A percentile compares a stretch with the other conserved stretches of the same genome.
Conservation (phyloP, 371 early-diverging fungal species). For the Syncephalastrum contaminatum region DNA sequence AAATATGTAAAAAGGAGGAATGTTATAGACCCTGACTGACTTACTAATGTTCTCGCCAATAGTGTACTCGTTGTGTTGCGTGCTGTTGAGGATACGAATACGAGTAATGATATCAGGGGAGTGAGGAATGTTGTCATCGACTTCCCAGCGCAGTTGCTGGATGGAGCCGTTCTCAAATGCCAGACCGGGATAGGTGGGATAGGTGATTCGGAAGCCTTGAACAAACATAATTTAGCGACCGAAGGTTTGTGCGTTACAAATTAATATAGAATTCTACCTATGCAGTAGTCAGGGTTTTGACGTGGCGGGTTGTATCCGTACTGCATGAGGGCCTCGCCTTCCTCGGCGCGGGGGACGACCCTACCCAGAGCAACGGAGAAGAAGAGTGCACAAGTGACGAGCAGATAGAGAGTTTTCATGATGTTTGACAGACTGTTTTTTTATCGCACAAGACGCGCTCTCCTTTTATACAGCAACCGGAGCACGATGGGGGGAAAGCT, state of each 20-base stretch:
- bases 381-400: too few relatives aligned
- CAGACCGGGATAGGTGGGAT: conserved; percentile 20
- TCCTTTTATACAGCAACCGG: too few relatives aligned
- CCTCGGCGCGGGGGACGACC: conserved; percentile 22
- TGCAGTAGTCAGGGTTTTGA: conserved; percentile 45
- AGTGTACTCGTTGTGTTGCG: conserved; percentile 23
- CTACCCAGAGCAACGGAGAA: background rate
- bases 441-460: background rate
- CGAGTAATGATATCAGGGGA: conserved; percentile 29
- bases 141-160: conserved; percentile 25
- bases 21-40: background rate
- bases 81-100: conserved; percentile 28
- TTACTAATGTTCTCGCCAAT: conserved; percentile 36
- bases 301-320: conserved; percentile 52
- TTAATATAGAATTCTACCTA: conserved; percentile 15
- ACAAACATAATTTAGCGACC: background rate
- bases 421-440: background rate
- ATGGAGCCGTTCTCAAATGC: conserved; percentile 18
- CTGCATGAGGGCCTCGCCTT: conserved; percentile 36
- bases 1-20: background rate
- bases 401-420: too few relatives aligned
- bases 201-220: conserved; percentile 24
- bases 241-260: too few relatives aligned
- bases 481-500: too few relatives aligned
- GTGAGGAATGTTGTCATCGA: conserved; percentile 18